A percentile compares a stretch with the other conserved stretches of the same genome.
phyloP scores from a whole-genome alignment of 2,329 filamentous ascomycete species.

The Ascocoryne sarcoides region DNA sequence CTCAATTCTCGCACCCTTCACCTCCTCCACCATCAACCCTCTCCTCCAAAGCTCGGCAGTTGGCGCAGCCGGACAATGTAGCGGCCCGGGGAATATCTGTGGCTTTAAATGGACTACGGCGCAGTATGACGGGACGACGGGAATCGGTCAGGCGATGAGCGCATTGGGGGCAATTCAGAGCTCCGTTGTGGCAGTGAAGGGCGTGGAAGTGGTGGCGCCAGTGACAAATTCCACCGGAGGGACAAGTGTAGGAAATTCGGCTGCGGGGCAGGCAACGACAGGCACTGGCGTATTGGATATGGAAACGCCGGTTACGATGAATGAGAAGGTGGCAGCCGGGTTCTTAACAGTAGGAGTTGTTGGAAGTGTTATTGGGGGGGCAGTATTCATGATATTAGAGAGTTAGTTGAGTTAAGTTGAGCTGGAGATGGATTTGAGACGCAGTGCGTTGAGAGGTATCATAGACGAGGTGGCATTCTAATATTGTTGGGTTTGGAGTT shows the following conservation, averaged over 20 bases:
- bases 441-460: background rate
- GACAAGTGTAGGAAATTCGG: conserved; percentile 37
- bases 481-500: conserved; percentile 1
- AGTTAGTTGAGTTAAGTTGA: conserved; percentile 28
- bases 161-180: conserved; percentile 56
- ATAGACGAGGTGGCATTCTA: too few relatives aligned
- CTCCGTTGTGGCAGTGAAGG: conserved; percentile 45
- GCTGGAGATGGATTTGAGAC: background rate
- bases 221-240: conserved; percentile 48
- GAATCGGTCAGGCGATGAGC: conserved; percentile 64
- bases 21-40: conserved; percentile 42
- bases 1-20: conserved; percentile 56
- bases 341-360: conserved; percentile 51
- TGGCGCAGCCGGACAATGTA: conserved; percentile 51
- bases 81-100: conserved; percentile 43
- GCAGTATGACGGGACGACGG: conserved; percentile 49
- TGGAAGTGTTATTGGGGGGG: conserved; percentile 44
- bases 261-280: conserved; percentile 12
- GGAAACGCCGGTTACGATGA: conserved; percentile 31
- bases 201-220: conserved; percentile 25
- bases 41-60: conserved; percentile 44
- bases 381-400: conserved; percentile 38
- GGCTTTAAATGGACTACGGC: conserved; percentile 50
- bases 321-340: conserved; percentile 60
- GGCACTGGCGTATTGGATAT: background rate